A percentile compares a stretch with the other conserved stretches of the same genome.
Evolutionary conservation across 352 stramenopile species (phyloP).

Genomic region (Globisporangium heterothallicum): DNA sequence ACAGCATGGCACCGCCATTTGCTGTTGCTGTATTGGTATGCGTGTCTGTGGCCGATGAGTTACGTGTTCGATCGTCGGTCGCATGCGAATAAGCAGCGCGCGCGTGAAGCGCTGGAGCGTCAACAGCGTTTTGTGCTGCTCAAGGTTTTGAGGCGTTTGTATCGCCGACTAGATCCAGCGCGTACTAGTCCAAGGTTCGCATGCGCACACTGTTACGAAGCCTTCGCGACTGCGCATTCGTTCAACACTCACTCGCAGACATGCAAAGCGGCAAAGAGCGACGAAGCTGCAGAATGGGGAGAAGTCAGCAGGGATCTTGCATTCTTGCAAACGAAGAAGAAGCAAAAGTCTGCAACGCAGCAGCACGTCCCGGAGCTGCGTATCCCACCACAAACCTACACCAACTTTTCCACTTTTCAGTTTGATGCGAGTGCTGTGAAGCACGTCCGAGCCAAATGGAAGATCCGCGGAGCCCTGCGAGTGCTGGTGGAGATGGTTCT

Average conservation of each 20-base stretch:
- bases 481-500: neutral
- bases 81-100: neutral
- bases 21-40: constrained; percentile 8
- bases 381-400: neutral
- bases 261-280: neutral
- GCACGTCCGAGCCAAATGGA: no score
- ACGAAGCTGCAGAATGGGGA: constrained; percentile 8
- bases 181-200: constrained; percentile 2
- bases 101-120: neutral
- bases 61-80: constrained; percentile 1
- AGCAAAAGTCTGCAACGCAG: neutral
- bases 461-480: neutral
- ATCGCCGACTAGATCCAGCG: neutral
- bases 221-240: constrained; percentile 4
- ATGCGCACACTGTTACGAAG: constrained; percentile 7
- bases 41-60: constrained; percentile 4
- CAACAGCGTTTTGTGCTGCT: constrained; percentile 9
- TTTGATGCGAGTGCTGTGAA: no score
- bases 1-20: neutral
- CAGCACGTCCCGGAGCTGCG: no score
- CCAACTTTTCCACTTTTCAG: neutral
- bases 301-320: constrained; percentile 4
- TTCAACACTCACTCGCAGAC: constrained; percentile 1
- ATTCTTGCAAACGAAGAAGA: constrained; percentile 1
- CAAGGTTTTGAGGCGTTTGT: constrained; percentile 7